These are phyloP conservation scores for Suillus alpinus DNA, from an alignment of 768 basidiomycete species.

Conservation along the genomic window DNA sequence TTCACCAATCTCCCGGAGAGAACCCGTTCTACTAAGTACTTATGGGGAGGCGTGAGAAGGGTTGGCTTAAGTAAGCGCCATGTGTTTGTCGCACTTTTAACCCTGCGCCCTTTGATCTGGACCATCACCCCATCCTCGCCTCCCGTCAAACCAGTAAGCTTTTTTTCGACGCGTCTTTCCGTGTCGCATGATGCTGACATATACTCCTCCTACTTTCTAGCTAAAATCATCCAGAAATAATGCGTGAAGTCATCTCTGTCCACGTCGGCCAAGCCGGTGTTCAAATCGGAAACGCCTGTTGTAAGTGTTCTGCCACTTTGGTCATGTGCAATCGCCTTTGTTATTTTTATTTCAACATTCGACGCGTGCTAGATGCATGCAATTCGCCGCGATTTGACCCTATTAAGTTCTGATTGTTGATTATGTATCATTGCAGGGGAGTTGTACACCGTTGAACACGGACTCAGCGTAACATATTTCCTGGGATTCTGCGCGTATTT, in stretches of 20 bases:
- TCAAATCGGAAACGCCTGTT: slow-evolving; percentile 98
- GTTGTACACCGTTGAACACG: slow-evolving; percentile 98
- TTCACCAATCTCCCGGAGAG: background rate
- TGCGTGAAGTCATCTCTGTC: slow-evolving; percentile 97
- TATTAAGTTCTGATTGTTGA: slow-evolving; percentile 14
- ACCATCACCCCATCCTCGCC: slow-evolving; percentile 27
- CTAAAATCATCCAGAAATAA: slow-evolving; percentile 33
- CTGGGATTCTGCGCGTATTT: slow-evolving; percentile 17
- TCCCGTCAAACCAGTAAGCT: slow-evolving; percentile 24
- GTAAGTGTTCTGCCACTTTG: slow-evolving; percentile 50
- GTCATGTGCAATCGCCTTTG: background rate
- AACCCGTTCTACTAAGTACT: slow-evolving; percentile 8
- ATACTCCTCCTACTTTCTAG: slow-evolving; percentile 2
- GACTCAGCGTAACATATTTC: slow-evolving; percentile 68
- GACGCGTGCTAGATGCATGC: slow-evolving; percentile 11
- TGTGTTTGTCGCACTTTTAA: slow-evolving; percentile 39
- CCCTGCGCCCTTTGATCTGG: slow-evolving; percentile 34
- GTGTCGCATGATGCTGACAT: slow-evolving; percentile 16
- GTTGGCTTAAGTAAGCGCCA: slow-evolving; percentile 29
- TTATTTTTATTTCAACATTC: background rate
- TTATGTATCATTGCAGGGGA: slow-evolving; percentile 63
- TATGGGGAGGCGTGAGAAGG: slow-evolving; percentile 23
- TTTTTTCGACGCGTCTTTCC: slow-evolving; percentile 27
- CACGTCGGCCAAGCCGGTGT: slow-evolving; percentile 99
- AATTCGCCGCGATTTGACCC: slow-evolving; percentile 8